phyloP scores from a whole-genome alignment of 2,329 filamentous ascomycete species.

The Lachnellula subtilissima region DNA sequence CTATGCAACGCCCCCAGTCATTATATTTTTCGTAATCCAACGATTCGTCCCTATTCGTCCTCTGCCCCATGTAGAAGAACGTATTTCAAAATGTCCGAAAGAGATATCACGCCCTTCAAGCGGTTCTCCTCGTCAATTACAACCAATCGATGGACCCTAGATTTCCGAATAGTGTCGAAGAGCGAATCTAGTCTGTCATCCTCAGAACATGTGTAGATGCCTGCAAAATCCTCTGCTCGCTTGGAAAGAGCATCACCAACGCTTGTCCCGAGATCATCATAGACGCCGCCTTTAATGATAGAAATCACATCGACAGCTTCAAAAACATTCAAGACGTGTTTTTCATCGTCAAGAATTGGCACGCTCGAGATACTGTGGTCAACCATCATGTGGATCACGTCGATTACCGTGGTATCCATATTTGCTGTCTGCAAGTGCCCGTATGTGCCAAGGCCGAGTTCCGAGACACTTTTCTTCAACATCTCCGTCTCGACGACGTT shows the following conservation, averaged over 20 bases:
- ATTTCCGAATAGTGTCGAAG: conserved; percentile 94
- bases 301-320: conserved; percentile 97
- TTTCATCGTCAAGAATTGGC: conserved; percentile 78
- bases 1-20: conserved; percentile 32
- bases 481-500: conserved; percentile 81
- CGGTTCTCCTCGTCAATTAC: conserved; percentile 87
- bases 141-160: conserved; percentile 85
- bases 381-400: conserved; percentile 91
- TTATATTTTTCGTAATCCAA: conserved; percentile 17
- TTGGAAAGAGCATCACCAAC: conserved; percentile 88
- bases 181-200: conserved; percentile 92
- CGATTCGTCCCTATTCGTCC: conserved; percentile 22
- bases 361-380: conserved; percentile 91
- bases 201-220: conserved; percentile 92
- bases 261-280: conserved; percentile 81
- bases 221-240: conserved; percentile 84
- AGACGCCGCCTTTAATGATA: conserved; percentile 86
- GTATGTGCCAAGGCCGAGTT: conserved; percentile 84
- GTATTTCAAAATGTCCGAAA: conserved; percentile 96
- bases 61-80: conserved; percentile 62
- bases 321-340: conserved; percentile 85
- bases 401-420: conserved; percentile 89
- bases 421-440: conserved; percentile 71
- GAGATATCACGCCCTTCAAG: conserved; percentile 81
- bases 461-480: conserved; percentile 79